phyloP scores from a whole-genome alignment of 2,329 filamentous ascomycete genomes.

The Talaromyces sp. region DNA sequence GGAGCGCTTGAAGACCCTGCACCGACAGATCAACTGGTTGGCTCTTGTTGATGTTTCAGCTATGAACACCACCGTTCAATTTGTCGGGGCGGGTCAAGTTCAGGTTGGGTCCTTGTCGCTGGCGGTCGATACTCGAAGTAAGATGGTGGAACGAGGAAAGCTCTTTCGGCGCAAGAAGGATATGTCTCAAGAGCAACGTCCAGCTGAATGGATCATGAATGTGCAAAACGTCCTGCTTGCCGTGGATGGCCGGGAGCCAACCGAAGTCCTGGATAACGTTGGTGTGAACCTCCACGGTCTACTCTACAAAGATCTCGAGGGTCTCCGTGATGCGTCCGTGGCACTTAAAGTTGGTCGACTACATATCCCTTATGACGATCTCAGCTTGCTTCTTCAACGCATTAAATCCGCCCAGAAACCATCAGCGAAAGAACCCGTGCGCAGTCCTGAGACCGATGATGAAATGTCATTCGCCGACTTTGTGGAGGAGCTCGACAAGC shows the following conservation, averaged over 20 bases:
- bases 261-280: conserved; percentile 85
- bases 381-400: conserved; percentile 54
- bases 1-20: conserved; percentile 81
- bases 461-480: conserved; percentile 71
- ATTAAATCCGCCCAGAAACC: conserved; percentile 39
- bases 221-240: conserved; percentile 87
- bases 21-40: conserved; percentile 85
- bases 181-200: conserved; percentile 64
- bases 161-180: conserved; percentile 80
- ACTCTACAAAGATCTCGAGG: conserved; percentile 80
- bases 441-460: conserved; percentile 48
- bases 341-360: conserved; percentile 88
- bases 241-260: conserved; percentile 77
- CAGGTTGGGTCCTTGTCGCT: conserved; percentile 83
- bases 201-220: conserved; percentile 92
- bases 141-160: conserved; percentile 86
- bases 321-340: conserved; percentile 85
- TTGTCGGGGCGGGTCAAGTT: conserved; percentile 80
- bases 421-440: conserved; percentile 36
- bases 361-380: conserved; percentile 87
- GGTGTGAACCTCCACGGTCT: conserved; percentile 90
- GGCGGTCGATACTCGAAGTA: conserved; percentile 85
- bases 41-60: conserved; percentile 87
- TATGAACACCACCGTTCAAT: conserved; percentile 73
- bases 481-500: conserved; percentile 72